These are phyloP conservation scores for Sporothrix sp. DNA, from an alignment of 2,329 filamentous ascomycete species.

Conservation along the genomic window DNA sequence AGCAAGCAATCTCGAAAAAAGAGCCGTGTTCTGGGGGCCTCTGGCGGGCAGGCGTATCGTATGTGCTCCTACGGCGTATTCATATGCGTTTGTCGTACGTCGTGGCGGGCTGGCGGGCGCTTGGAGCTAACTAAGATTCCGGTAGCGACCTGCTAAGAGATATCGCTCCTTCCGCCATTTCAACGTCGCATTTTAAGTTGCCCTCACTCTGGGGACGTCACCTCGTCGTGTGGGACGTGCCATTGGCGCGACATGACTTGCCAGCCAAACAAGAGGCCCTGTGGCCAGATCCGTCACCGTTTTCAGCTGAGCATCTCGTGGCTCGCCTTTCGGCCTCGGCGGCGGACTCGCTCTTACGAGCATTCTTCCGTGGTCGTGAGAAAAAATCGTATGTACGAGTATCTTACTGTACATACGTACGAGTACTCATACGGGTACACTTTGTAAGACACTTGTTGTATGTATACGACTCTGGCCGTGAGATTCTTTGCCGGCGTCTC, in stretches of 20 bases:
- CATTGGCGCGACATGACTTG: not conserved
- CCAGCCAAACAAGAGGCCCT: not conserved
- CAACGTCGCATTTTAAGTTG: not conserved
- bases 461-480: too few species aligned
- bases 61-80: too few species aligned
- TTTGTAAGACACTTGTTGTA: too few species aligned
- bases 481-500: too few species aligned
- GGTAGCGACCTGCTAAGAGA: not conserved
- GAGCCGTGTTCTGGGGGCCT: too few species aligned
- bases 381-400: too few species aligned
- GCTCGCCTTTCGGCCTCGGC: not conserved
- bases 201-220: not conserved
- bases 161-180: not conserved
- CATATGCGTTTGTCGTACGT: too few species aligned
- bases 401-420: too few species aligned
- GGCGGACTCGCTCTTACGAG: not conserved
- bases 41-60: too few species aligned
- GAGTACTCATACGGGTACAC: too few species aligned
- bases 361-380: too few species aligned
- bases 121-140: slow-evolving; percentile 1
- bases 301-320: not conserved
- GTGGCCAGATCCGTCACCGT: slow-evolving; percentile 1
- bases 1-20: not conserved
- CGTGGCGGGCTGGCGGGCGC: too few species aligned
- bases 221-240: not conserved